Base-by-base conservation (phyloP, 2,329 filamentous ascomycete species). In the Phyllosticta citribraziliensis region DNA sequence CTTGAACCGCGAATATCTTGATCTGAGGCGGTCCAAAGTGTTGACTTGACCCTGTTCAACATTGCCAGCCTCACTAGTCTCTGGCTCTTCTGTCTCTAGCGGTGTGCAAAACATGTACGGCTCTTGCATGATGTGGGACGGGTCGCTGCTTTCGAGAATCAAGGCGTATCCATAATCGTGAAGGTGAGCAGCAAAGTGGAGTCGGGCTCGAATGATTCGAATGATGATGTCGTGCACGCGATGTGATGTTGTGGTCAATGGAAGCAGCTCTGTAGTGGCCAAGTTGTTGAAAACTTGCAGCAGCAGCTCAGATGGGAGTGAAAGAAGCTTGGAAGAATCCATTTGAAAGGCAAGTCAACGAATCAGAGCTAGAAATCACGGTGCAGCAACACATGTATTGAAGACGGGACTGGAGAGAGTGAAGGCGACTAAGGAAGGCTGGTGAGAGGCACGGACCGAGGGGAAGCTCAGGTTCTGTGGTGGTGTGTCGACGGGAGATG, bases 121-220 rank as follows among this genome's bases (percentile, higher is more conserved):
- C 20, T 88, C 86, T 30, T 30, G 27, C 5, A 82, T 85, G 56
- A 88, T 78, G 71, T 86, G 87, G 24, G 82, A 84, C 0, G 89
- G 89, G 65, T 88, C 88, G 69, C 88, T 92, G 71, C 88, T 90
- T 75, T 93, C 88, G 52, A 95, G 82, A 47, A 92, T 83, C 50
- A 94, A 74, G 59, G 85, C 82, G 68, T 89, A 83, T 47, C 84
- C 81, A 47, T 80, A 74, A 12, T 61, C 60, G 19, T 61, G 55
- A 8, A 87, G 74, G 2, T 81, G 75, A 4, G 84, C 80, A 20
- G 84, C 83, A 20, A 80, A 72, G 55, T 86, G 74, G 1, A 91
- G 78, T 35, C 88, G 85, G 56, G 81, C 79, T 64, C 88, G 83
- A 8, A 91, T 74, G 53, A 89, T 80, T 25, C 83, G 82, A 4